Evolutionary conservation across 1,139 yeast species (phyloP), one percentile per base, ranked within the genome.

Genomic region (Yamadazyma sp.): DNA sequence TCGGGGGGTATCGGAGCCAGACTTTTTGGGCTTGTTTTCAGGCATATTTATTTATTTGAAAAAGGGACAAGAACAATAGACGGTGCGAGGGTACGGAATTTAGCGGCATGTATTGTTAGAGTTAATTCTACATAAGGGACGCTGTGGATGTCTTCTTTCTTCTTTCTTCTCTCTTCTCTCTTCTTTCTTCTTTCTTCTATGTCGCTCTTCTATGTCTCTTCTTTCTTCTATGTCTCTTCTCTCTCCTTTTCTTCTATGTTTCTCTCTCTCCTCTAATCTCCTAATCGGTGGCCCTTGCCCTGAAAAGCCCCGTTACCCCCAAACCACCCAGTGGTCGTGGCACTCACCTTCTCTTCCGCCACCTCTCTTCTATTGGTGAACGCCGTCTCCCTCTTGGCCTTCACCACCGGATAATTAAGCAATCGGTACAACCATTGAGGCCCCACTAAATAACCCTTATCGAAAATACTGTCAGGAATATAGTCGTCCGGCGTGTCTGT

Each of bases 391-490:
- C 27, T 31, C 23, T 22, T 22, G 22, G 13, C 23, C 4, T 11
- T 31, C 12, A 18, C 23, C 18, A 38, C 43, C 0, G 74, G 75
- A 41, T 62, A 67, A 18, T 55, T 48, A 36, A 70, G 55, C 4
- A 59, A 16, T 1, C 43, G 48, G 50, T 69, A 70, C 14, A 71
- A 48, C 62, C 65, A 61, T 20, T 42, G 33, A 2, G 77, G 77
- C 1, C 76, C 77, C 43, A 62, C 64, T 43, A 68, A 61, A 46
- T 70, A 68, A 4, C 77, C 77, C 41, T 56, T 54, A 45, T 71
- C 77, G 42, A 64, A 70, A 11, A 67, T 54, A 5, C 73, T 51
- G 43, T 66, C 72, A 3, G 48, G 55, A 28, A 67, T 62, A 30
- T 45, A 47, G 16, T 61, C 66, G 28, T 49, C 41, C 12, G 31